Evolutionary conservation across 179 eudicot genomes (phyloP), one percentile per base, ranked within the genome.

Genomic region (Pouteria campechiana): DNA sequence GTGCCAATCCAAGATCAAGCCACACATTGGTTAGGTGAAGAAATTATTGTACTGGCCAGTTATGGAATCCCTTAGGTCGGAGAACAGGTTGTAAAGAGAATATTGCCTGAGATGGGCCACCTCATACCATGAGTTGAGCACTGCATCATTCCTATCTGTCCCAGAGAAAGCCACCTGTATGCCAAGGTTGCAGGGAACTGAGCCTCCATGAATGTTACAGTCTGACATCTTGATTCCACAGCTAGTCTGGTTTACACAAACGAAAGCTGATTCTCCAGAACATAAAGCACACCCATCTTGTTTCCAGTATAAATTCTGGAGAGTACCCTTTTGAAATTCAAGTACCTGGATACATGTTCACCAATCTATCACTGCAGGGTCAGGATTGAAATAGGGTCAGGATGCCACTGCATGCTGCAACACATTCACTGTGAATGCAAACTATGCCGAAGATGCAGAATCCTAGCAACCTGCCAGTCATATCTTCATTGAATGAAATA

Each of bases 61-160:
- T 27, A 79, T 25, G 2, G 76, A 52, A 57, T 68, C 57, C 1
- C 60, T 67, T 38, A 85, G 65, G 44, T 57, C 33, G 14, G 69
- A 46, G 32, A 67, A 83, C 25, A 83, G 60, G 16, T 30, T 42
- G 28, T 42, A 72, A 6, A 80, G 73, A 20, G 97, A 83, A 55
- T 75, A 73, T 20, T 68, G 77, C 21, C 93, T 50, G 49, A 88
- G 72, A 17, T 75, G 80, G 12, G 67, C 75, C 39, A 81, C 62
- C 57, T 84, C 81, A 25, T 84, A 84, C 97, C 94, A 88, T 0
- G 95, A 75, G 46, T 78, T 88, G 3, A 88, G 71, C 30, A 78
- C 94, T 3, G 55, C 57, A 3, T 63, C 43, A 23, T 67, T 73
- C 62, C 55, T 77, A 41, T 84, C 95, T 14, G 93, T 84, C 8